Percentiles rank a stretch among this genome's conserved stretches.
These are phyloP conservation scores for Arctium lappa DNA, from an alignment of 129 eudicot species.

Conservation along the genomic window DNA sequence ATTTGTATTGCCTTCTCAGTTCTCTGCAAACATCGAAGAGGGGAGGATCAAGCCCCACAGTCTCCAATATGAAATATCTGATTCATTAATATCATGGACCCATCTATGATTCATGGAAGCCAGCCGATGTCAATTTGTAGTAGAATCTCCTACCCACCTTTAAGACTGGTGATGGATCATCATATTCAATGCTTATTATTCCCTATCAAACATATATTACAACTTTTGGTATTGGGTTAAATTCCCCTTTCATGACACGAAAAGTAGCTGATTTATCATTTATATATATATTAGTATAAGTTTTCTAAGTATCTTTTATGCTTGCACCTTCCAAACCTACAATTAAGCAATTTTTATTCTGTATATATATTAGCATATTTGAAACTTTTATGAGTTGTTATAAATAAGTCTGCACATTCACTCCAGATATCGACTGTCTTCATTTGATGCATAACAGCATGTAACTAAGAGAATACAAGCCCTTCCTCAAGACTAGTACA, in stretches of 20 bases:
- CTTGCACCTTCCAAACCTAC: not conserved
- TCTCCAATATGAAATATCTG: not conserved
- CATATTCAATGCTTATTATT: not conserved
- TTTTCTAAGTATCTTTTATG: not conserved
- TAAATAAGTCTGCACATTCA: not conserved
- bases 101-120: not conserved
- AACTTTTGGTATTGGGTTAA: not conserved
- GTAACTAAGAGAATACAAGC: not conserved
- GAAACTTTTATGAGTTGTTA: not conserved
- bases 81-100: not conserved
- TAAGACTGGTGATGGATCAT: not conserved
- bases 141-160: not conserved
- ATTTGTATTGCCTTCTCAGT: not conserved
- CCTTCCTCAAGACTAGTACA: slow-evolving; percentile 12
- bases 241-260: not conserved
- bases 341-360: not conserved
- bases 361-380: not conserved
- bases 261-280: not conserved
- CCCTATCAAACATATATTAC: not conserved
- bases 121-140: not conserved
- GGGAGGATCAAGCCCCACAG: not conserved
- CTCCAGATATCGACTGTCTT: not conserved
- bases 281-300: not conserved
- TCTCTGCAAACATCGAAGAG: not conserved
- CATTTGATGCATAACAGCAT: not conserved